Percentiles rank a stretch among this genome's conserved stretches.
Conservation (phyloP, 2,329 filamentous ascomycete genomes). For the Monosporascus sp. region DNA sequence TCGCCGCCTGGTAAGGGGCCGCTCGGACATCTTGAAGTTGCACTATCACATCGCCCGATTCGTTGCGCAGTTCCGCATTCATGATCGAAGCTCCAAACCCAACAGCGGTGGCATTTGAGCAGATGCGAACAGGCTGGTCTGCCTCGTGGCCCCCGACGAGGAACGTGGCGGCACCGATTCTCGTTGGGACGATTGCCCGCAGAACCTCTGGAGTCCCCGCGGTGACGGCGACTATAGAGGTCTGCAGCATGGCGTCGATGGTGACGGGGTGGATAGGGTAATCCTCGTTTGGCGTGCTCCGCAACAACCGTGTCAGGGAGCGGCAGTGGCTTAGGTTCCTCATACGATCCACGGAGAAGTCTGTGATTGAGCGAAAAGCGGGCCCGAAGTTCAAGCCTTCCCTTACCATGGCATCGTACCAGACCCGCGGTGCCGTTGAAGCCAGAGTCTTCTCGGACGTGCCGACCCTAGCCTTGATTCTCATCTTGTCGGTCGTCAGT, state of each 20-base stretch:
- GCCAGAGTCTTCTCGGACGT: neutral
- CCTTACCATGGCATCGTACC: conserved; percentile 10
- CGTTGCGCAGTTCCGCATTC: conserved; percentile 3
- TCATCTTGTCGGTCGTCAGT: neutral
- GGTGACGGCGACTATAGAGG: neutral
- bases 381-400: conserved; percentile 9
- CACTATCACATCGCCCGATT: neutral
- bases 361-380: conserved; percentile 5
- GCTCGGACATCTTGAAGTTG: conserved; percentile 3
- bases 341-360: conserved; percentile 3
- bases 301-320: conserved; percentile 4
- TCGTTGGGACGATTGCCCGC: conserved; percentile 4
- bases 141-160: neutral
- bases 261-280: conserved; percentile 8
- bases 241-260: conserved; percentile 8
- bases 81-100: conserved; percentile 5
- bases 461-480: neutral
- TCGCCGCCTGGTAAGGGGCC: neutral
- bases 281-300: neutral
- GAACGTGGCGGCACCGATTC: neutral
- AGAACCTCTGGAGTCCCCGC: conserved; percentile 4
- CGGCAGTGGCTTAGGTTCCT: neutral
- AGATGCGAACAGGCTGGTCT: neutral
- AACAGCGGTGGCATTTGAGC: neutral
- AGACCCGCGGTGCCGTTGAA: conserved; percentile 5